Conservation (phyloP, 306 rosid genomes). For the Astragalus membranaceus region DNA sequence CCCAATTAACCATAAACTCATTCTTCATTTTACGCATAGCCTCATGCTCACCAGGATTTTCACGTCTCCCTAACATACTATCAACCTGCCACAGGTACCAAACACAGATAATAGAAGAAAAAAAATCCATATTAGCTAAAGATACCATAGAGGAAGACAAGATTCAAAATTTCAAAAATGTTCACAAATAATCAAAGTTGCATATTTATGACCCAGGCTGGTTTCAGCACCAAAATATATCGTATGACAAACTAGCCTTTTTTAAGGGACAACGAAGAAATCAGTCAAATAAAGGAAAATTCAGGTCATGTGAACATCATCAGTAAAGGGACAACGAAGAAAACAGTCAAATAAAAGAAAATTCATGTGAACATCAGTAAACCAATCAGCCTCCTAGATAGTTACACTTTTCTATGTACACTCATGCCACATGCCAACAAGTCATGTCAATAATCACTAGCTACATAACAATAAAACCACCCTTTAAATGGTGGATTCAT, state of each 20-base stretch:
- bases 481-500: neutral
- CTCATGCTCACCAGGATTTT: slow-evolving; percentile 92
- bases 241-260: neutral
- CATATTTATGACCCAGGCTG: neutral
- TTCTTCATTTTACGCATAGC: slow-evolving; percentile 98
- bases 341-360: neutral
- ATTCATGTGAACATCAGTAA: neutral
- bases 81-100: slow-evolving; percentile 58
- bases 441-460: neutral
- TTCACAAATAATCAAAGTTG: neutral
- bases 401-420: neutral
- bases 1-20: slow-evolving; percentile 99
- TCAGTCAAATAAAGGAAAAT: no score
- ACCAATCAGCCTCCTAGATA: neutral
- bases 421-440: neutral
- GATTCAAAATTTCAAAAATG: neutral
- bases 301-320: neutral
- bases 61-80: slow-evolving; percentile 97
- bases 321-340: neutral
- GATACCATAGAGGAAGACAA: neutral
- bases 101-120: neutral
- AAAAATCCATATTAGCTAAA: neutral
- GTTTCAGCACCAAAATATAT: neutral
- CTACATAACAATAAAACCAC: neutral
- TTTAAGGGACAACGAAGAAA: neutral